Conservation (phyloP, 2,329 filamentous ascomycete species). For the Madurella mycetomatis region DNA sequence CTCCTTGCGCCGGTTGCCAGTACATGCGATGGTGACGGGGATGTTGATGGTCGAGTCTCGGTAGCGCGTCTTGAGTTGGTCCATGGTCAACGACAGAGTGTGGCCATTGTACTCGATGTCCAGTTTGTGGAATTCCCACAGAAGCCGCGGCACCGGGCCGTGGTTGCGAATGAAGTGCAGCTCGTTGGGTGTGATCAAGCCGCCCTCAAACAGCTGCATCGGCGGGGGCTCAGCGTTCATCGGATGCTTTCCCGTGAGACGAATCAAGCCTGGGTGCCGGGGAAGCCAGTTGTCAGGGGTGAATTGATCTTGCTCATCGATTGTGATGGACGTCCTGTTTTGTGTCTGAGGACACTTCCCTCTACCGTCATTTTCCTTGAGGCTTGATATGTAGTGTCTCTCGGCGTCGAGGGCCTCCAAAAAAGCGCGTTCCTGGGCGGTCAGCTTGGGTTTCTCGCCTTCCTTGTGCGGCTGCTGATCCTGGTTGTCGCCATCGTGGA, state of each 20-base stretch:
- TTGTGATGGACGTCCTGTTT: slow-evolving; percentile 29
- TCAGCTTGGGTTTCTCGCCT: slow-evolving; percentile 28
- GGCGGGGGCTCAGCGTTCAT: slow-evolving; percentile 47
- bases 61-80: slow-evolving; percentile 40
- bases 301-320: slow-evolving; percentile 48
- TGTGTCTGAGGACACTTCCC: slow-evolving; percentile 19
- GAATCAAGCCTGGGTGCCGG: slow-evolving; percentile 41
- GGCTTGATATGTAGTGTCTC: slow-evolving; percentile 36
- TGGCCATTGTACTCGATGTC: slow-evolving; percentile 39
- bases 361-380: slow-evolving; percentile 38
- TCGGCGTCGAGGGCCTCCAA: slow-evolving; percentile 41
- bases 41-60: slow-evolving; percentile 39
- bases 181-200: slow-evolving; percentile 47
- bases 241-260: slow-evolving; percentile 50
- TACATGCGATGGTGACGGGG: slow-evolving; percentile 44
- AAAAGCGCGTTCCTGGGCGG: slow-evolving; percentile 40
- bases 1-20: slow-evolving; percentile 48
- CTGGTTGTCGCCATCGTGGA: slow-evolving; percentile 16
- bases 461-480: background rate
- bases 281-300: slow-evolving; percentile 52
- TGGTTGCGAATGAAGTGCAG: slow-evolving; percentile 52
- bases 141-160: slow-evolving; percentile 45
- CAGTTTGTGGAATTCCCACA: slow-evolving; percentile 47
- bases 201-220: slow-evolving; percentile 39
- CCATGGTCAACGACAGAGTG: slow-evolving; percentile 38